Percentiles rank a stretch among this genome's conserved stretches.
Evolutionary conservation across 2,329 filamentous ascomycete species (phyloP).

Genomic region (Pseudocercospora crystallina): DNA sequence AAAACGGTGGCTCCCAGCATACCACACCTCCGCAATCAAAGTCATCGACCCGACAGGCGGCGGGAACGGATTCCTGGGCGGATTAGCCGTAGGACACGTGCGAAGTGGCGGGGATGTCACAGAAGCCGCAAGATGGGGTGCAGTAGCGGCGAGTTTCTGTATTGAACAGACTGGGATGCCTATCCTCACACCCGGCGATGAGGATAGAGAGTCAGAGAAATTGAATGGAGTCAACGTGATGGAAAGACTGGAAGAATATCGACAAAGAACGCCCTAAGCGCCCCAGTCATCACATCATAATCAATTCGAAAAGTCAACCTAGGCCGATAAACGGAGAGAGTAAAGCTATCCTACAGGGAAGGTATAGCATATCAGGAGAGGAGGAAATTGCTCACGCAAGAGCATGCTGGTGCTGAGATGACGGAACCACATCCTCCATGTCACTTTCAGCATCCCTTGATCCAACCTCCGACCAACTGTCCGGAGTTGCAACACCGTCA

Average conservation of each 20-base stretch:
- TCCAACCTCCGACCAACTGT: conserved; percentile 40
- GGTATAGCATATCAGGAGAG: background rate
- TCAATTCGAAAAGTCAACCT: no score
- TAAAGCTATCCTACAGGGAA: conserved; percentile 1
- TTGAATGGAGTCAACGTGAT: conserved; percentile 51
- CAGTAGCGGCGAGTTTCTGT: conserved; percentile 82
- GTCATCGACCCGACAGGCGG: conserved; percentile 94
- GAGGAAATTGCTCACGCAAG: background rate
- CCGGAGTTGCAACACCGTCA: conserved; percentile 37
- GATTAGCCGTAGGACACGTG: conserved; percentile 57
- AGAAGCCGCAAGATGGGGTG: conserved; percentile 75
- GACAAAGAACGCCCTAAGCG: background rate
- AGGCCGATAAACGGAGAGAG: no score
- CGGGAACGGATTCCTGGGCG: conserved; percentile 82
- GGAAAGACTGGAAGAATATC: conserved; percentile 43
- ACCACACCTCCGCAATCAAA: conserved; percentile 55
- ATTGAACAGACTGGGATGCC: conserved; percentile 94
- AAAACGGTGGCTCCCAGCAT: conserved; percentile 72
- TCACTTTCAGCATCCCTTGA: conserved; percentile 37
- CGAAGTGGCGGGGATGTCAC: conserved; percentile 57
- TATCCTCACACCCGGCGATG: conserved; percentile 40
- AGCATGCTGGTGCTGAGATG: conserved; percentile 6
- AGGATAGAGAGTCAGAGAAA: conserved; percentile 33
- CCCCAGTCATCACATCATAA: background rate
- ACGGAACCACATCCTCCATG: conserved; percentile 19